Base-by-base conservation (phyloP, 805 yeast genomes). In the Kuraishia floccosa region DNA sequence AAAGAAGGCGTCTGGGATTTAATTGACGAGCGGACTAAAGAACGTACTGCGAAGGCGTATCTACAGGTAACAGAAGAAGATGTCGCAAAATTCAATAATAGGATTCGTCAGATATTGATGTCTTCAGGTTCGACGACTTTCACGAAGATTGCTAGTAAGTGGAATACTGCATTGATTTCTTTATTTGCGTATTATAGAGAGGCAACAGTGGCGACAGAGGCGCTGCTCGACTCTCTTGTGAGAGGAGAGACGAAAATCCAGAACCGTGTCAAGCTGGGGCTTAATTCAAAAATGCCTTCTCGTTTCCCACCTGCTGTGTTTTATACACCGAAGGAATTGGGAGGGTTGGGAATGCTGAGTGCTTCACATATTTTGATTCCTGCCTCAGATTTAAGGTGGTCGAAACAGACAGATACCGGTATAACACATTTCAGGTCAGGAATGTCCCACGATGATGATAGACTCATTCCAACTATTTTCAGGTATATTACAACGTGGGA, bases 221-320 rank as follows among this genome's bases (percentile, higher is more conserved):
- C 78, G 4, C 57, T 91, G 21, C 59, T 91, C 8, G 96, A 87
- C 49, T 62, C 75, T 3, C 59, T 91, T 28, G 99, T 91, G 8
- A 84, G 81, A 46, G 73, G 93, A 41, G 99, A 91, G 47, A 87
- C 96, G 0, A 78, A 82, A 46, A 79, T 91, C 27, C 99, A 91
- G 55, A 91, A 87, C 33, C 67, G 94, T 40, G 95, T 91, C 13
- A 91, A 91, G 49, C 70, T 89, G 59, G 98, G 98, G 0, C 64
- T 91, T 37, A 91, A 91, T 46, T 89, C 97, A 10, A 91, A 91
- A 54, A 91, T 91, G 99, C 99, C 99, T 1, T 77, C 96, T 0
- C 65, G 99, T 34, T 91, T 91, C 57, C 99, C 99, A 3, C 99
- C 98, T 0, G 96, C 96, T 3, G 98, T 91, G 0, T 91, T 91